Evolutionary conservation across 2,329 filamentous ascomycete species (phyloP).

Genomic region (Teratosphaeriaceae sp.): DNA sequence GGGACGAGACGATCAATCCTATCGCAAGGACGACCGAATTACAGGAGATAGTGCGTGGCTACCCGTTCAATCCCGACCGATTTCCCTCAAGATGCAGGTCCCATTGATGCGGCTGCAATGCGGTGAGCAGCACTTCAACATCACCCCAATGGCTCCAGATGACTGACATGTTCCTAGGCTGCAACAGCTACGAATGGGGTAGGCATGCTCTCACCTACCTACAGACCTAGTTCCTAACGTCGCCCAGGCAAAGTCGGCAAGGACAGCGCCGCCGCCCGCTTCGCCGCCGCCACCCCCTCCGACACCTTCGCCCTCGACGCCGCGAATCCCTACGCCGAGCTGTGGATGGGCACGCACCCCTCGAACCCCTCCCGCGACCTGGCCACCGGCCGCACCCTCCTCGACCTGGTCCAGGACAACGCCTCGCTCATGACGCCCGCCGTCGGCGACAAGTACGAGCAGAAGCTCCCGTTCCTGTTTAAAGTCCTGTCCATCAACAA

Average conservation of each 20-base stretch:
- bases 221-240: constrained; percentile 5
- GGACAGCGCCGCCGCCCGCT: constrained; percentile 81
- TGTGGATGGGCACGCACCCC: constrained; percentile 99
- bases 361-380: constrained; percentile 91
- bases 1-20: too few species aligned
- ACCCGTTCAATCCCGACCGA: too few species aligned
- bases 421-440: constrained; percentile 69
- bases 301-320: constrained; percentile 69
- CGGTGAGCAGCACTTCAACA: too few species aligned
- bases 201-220: constrained; percentile 19
- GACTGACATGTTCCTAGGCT: constrained; percentile 51
- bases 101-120: constrained; percentile 80
- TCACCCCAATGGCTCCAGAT: constrained; percentile 7
- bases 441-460: constrained; percentile 66
- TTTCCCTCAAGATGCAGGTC: constrained; percentile 59
- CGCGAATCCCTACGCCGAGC: constrained; percentile 92
- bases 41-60: too few species aligned
- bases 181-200: constrained; percentile 99
- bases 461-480: constrained; percentile 91
- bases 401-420: constrained; percentile 85
- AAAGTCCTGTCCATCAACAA: constrained; percentile 96
- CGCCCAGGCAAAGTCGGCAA: constrained; percentile 71
- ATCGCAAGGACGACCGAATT: too few species aligned
- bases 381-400: constrained; percentile 72
- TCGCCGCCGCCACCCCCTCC: constrained; percentile 75